Conservation (phyloP, 208 protist genomes). For the Trypanosoma theileri region DNA sequence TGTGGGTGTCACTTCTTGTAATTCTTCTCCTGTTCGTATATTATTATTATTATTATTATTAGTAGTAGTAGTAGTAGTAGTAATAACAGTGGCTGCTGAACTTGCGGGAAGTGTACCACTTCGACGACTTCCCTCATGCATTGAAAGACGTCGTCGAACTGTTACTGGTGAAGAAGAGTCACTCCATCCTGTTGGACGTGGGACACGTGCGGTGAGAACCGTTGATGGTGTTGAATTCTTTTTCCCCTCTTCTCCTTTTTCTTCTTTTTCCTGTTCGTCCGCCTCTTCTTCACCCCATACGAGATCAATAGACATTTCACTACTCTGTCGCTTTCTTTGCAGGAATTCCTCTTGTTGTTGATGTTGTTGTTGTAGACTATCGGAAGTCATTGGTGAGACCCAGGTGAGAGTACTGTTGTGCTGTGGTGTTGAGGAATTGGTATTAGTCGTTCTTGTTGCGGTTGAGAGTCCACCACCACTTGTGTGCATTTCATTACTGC, state of each 20-base stretch:
- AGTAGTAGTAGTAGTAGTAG: neutral
- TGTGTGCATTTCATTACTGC: neutral
- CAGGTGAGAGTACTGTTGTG: constrained; percentile 5
- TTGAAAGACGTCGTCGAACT: constrained; percentile 26
- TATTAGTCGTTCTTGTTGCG: constrained; percentile 1
- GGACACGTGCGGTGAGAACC: neutral
- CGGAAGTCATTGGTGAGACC: constrained; percentile 1
- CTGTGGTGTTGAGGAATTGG: constrained; percentile 1
- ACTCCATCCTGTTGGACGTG: neutral
- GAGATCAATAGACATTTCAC: constrained; percentile 18
- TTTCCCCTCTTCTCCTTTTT: neutral
- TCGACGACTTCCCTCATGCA: constrained; percentile 11
- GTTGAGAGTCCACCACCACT: too few species aligned
- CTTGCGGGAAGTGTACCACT: neutral
- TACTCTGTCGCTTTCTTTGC: neutral
- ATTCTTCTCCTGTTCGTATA: too few species aligned
- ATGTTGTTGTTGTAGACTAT: neutral
- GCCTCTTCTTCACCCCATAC: constrained; percentile 18
- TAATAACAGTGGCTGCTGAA: neutral
- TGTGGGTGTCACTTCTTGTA: constrained; percentile 5
- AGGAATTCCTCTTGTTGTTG: too few species aligned
- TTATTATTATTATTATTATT: too few species aligned
- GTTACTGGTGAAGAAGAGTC: neutral
- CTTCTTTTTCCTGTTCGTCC: neutral
- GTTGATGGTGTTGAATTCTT: constrained; percentile 16